A percentile compares a stretch with the other conserved stretches of the same genome.
phyloP scores from a whole-genome alignment of 257 asterid genomes.

The Fraxinus quadrangulata region DNA sequence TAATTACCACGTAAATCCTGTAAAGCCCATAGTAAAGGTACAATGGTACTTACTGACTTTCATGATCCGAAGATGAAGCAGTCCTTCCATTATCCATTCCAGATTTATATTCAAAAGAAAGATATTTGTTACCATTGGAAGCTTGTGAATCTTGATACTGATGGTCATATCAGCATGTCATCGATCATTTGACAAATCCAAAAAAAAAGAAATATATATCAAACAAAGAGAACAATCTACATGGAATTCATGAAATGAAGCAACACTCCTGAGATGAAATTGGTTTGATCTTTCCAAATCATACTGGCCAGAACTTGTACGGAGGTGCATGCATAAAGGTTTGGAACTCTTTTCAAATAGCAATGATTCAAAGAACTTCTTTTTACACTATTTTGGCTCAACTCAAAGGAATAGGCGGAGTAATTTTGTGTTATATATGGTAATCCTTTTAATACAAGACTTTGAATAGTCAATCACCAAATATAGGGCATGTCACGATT shows the following conservation, averaged over 20 bases:
- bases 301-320: too few species aligned
- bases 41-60: slow-evolving; percentile 70
- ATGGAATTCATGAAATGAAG: slow-evolving; percentile 16
- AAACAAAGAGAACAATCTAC: not conserved
- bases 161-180: slow-evolving; percentile 34
- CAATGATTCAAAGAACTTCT: too few species aligned
- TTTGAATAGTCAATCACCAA: not conserved
- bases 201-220: not conserved
- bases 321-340: too few species aligned
- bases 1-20: not conserved
- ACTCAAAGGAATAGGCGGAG: too few species aligned
- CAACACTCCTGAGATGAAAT: not conserved
- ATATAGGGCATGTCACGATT: not conserved
- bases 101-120: slow-evolving; percentile 72
- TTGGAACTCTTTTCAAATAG: too few species aligned
- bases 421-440: too few species aligned
- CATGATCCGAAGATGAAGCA: slow-evolving; percentile 79
- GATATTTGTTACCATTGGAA: slow-evolving; percentile 57
- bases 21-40: not conserved
- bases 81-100: slow-evolving; percentile 64
- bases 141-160: slow-evolving; percentile 83
- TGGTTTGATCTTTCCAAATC: too few species aligned
- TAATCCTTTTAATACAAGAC: not conserved
- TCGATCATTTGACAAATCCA: slow-evolving; percentile 28
- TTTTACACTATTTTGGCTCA: too few species aligned